Evolutionary conservation across 768 basidiomycete genomes (phyloP).

Genomic region (Tricholoma hemisulphureum): DNA sequence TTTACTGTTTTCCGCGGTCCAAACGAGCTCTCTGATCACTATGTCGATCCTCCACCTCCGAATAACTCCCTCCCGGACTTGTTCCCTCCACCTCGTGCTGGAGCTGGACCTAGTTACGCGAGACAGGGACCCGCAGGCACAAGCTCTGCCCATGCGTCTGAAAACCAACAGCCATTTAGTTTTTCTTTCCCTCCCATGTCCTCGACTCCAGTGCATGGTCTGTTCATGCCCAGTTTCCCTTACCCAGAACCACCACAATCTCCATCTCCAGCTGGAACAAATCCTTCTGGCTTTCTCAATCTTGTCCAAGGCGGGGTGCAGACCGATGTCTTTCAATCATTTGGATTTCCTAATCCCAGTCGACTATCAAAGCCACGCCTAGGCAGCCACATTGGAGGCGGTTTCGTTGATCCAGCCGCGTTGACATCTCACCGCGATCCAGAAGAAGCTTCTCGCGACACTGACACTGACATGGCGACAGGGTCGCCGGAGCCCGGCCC

Average conservation of each 20-base stretch:
- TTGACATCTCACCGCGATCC: slow-evolving; percentile 26
- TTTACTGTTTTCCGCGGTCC: slow-evolving; percentile 53
- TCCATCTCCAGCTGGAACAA: slow-evolving; percentile 48
- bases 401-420: slow-evolving; percentile 42
- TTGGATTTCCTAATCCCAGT: slow-evolving; percentile 43
- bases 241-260: slow-evolving; percentile 59
- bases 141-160: slow-evolving; percentile 47
- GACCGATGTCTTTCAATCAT: slow-evolving; percentile 45
- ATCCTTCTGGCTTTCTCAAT: slow-evolving; percentile 19
- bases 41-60: slow-evolving; percentile 47
- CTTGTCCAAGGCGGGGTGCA: slow-evolving; percentile 33
- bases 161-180: slow-evolving; percentile 54
- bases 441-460: slow-evolving; percentile 38
- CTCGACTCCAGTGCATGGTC: slow-evolving; percentile 48
- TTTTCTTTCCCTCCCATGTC: slow-evolving; percentile 53
- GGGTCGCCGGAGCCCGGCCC: slow-evolving; percentile 33
- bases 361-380: slow-evolving; percentile 41
- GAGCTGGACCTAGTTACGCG: slow-evolving; percentile 15
- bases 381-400: slow-evolving; percentile 27
- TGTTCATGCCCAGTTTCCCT: slow-evolving; percentile 46
- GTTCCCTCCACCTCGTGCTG: slow-evolving; percentile 43
- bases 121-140: slow-evolving; percentile 29
- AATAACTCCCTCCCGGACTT: slow-evolving; percentile 53
- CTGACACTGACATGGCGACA: slow-evolving; percentile 45
- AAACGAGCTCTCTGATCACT: slow-evolving; percentile 30